phyloP scores from a whole-genome alignment of 441 rosid species.

The Populus hybrid region DNA sequence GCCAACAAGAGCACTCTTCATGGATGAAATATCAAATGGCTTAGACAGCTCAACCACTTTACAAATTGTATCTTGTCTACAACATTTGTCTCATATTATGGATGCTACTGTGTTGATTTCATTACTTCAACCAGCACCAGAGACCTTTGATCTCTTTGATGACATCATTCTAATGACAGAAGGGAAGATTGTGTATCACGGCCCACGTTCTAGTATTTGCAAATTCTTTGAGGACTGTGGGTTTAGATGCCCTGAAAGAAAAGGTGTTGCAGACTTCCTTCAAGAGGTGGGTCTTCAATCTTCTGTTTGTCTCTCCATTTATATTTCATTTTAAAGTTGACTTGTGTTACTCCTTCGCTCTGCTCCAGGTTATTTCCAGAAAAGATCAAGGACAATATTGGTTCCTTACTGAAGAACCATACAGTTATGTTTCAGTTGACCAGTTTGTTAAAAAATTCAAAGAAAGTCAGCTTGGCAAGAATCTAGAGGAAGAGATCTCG shows the following conservation, averaged over 20 bases:
- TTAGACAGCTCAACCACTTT: conserved; percentile 45
- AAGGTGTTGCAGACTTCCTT: conserved; percentile 47
- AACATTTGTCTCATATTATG: conserved; percentile 36
- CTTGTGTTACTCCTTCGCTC: not conserved
- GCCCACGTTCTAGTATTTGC: conserved; percentile 29
- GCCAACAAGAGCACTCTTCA: conserved; percentile 38
- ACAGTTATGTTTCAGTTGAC: conserved; percentile 37
- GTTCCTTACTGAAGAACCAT: conserved; percentile 29
- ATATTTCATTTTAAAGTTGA: not conserved
- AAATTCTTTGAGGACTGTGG: conserved; percentile 41
- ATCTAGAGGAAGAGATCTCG: conserved; percentile 34
- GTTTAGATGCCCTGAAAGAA: conserved; percentile 39
- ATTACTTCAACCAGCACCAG: conserved; percentile 45
- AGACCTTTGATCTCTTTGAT: conserved; percentile 42
- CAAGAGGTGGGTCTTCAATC: conserved; percentile 28
- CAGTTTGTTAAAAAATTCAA: conserved; percentile 35
- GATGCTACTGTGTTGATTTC: conserved; percentile 39
- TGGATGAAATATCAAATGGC: conserved; percentile 52
- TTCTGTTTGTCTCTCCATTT: not conserved
- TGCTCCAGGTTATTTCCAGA: conserved; percentile 51
- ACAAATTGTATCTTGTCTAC: conserved; percentile 37
- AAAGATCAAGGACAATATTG: conserved; percentile 72
- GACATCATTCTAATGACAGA: conserved; percentile 40
- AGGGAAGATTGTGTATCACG: conserved; percentile 41
- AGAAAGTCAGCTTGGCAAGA: conserved; percentile 33